A percentile compares a stretch with the other conserved stretches of the same genome.
These are phyloP conservation scores for Orbilia brochopaga DNA, from an alignment of 2,329 filamentous ascomycete genomes.

Conservation along the genomic window DNA sequence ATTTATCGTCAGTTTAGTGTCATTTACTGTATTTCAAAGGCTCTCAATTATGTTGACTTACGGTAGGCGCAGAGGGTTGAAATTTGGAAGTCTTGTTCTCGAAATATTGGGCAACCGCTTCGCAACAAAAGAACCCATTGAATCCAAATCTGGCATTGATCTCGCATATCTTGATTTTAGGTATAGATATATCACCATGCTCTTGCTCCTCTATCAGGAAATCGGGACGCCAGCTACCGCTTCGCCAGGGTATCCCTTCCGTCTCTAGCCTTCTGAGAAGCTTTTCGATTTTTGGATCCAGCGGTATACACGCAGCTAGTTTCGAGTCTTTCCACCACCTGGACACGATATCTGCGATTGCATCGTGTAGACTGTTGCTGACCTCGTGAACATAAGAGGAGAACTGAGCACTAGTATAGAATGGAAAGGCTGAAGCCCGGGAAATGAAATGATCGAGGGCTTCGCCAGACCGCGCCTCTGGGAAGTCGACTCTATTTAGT, in stretches of 20 bases:
- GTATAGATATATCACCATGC: conserved; percentile 54
- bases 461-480: neutral
- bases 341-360: conserved; percentile 58
- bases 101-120: conserved; percentile 11
- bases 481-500: neutral
- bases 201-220: conserved; percentile 56
- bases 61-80: conserved; percentile 27
- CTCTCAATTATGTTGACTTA: conserved; percentile 55
- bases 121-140: conserved; percentile 56
- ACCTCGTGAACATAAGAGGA: conserved; percentile 56
- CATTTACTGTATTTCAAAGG: conserved; percentile 44
- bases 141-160: conserved; percentile 60
- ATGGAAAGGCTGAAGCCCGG: conserved; percentile 53
- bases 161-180: conserved; percentile 57
- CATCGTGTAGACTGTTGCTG: conserved; percentile 56
- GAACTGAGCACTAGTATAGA: conserved; percentile 57
- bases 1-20: conserved; percentile 49
- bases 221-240: conserved; percentile 58
- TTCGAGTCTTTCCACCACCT: conserved; percentile 57
- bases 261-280: conserved; percentile 49
- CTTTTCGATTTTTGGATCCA: conserved; percentile 50
- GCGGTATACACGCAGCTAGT: conserved; percentile 36
- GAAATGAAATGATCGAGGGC: neutral
- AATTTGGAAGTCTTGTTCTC: neutral
- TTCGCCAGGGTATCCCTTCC: conserved; percentile 39